Evolutionary conservation across 441 rosid genomes (phyloP).

Genomic region (Syzygium syzygioides): DNA sequence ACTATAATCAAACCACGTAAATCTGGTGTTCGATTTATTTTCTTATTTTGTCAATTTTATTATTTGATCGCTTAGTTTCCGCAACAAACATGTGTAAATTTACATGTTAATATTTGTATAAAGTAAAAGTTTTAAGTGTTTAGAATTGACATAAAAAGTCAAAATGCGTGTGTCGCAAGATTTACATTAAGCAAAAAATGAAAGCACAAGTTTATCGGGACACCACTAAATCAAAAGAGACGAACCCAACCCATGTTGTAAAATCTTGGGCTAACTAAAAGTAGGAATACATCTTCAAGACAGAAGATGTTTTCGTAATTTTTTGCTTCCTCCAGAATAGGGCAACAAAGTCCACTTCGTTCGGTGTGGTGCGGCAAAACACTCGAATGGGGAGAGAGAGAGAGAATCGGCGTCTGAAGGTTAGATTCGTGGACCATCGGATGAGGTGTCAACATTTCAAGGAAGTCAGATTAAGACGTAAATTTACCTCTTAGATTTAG

Average conservation of each 20-base stretch:
- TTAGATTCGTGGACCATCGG: too few species aligned
- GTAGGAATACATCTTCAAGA: background rate
- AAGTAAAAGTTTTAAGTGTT: background rate
- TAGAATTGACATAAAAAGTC: background rate
- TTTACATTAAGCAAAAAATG: background rate
- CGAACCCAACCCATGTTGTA: background rate
- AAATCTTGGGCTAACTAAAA: background rate
- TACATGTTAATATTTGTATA: background rate
- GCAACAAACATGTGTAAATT: background rate
- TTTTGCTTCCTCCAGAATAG: too few species aligned
- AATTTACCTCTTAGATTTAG: too few species aligned
- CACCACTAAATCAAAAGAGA: background rate
- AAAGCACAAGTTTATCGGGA: background rate
- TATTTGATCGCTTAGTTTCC: too few species aligned
- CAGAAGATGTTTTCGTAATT: background rate
- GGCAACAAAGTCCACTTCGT: background rate
- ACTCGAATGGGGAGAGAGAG: background rate
- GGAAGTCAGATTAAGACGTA: too few species aligned
- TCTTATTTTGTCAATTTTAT: too few species aligned
- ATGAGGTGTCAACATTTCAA: too few species aligned
- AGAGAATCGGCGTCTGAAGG: too few species aligned
- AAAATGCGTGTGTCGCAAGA: background rate
- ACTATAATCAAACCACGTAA: too few species aligned
- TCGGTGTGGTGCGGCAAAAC: background rate
- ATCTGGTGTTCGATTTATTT: too few species aligned